Base-by-base conservation (phyloP, 441 rosid species). In the Capsella rubella region DNA sequence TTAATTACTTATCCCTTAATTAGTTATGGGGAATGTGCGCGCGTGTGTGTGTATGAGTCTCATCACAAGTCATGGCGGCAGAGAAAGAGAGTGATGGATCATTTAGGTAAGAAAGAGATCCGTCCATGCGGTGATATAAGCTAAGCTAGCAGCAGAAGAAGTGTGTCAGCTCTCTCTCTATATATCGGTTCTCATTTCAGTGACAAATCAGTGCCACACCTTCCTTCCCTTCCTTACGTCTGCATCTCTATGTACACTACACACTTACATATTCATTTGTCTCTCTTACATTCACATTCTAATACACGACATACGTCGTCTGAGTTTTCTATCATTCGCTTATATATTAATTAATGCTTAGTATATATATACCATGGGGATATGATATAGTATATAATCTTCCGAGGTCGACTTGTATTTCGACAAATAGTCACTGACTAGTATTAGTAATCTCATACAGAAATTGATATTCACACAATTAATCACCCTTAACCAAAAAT, bases 51-150 rank as follows among this genome's bases (percentile, higher is more conserved):
- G 13, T 55, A 43, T 43, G 64, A 18, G 42, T 50, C 60, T 73
- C 66, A 21, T 21, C 25, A 21, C 25, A 21, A 21, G 25, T 45
- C 58, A 18, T 70, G 85, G 78, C 86, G 87, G 88, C 79, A 85
- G 29, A 57, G 62, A 34, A 67, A 64, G 84, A 73, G 81, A 73
- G 81, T 69, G 81, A 85, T 74, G 81, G 82, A 82, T 81, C 81
- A 35, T 21, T 68, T 66, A 69, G 77, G 74, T 69, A 66, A 21
- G 55, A 54, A 47, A 69, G 79, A 66, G 73, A 64, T 78, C 81
- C 81, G 83, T 84, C 83, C 87, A 78, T 69, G 72, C 64, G 75
- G 71, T 73, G 55, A 58, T 65, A 21, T 21, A 21, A 21, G 25
- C 25, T 21, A 21, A 21, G 25, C 25, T 21, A 21, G 25, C 25